A percentile compares a stretch with the other conserved stretches of the same genome.
Conservation (phyloP, 208 protist genomes). For the Trypanosoma avium region DNA sequence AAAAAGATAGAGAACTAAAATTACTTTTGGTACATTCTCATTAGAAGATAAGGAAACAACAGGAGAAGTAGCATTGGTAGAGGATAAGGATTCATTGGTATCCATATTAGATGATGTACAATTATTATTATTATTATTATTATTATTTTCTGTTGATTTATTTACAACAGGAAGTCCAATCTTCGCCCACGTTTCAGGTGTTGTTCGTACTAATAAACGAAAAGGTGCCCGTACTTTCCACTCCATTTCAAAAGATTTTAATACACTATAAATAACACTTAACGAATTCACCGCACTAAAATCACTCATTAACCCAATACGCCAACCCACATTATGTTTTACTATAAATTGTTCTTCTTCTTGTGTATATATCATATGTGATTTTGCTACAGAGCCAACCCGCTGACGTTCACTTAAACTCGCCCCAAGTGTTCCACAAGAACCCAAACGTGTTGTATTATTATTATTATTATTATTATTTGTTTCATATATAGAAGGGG, state of each 20-base stretch:
- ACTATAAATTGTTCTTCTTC: constrained; percentile 84
- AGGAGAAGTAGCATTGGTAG: not conserved
- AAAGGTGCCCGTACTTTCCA: constrained; percentile 87
- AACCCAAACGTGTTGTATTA: constrained; percentile 25
- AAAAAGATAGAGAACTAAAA: constrained; percentile 72
- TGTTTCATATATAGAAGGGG: constrained; percentile 2
- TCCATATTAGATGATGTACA: too few relatives aligned
- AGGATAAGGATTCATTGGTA: too few relatives aligned
- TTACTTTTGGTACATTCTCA: constrained; percentile 25
- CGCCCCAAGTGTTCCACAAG: constrained; percentile 30
- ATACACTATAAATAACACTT: constrained; percentile 55
- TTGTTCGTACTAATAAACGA: constrained; percentile 61
- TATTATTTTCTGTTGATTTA: constrained; percentile 18
- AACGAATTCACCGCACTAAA: constrained; percentile 47
- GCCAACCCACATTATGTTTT: constrained; percentile 82
- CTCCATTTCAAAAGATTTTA: constrained; percentile 69
- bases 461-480: too few relatives aligned
- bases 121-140: too few relatives aligned
- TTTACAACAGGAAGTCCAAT: constrained; percentile 15
- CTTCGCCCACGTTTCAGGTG: constrained; percentile 47
- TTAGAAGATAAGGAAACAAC: not conserved
- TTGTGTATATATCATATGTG: constrained; percentile 68
- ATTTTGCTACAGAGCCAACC: constrained; percentile 76
- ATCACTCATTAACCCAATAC: constrained; percentile 90
- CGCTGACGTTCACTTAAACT: constrained; percentile 53